A percentile compares a stretch with the other conserved stretches of the same genome.
phyloP scores from a whole-genome alignment of 768 basidiomycete species.

The Dictyophora rubrovolvata region DNA sequence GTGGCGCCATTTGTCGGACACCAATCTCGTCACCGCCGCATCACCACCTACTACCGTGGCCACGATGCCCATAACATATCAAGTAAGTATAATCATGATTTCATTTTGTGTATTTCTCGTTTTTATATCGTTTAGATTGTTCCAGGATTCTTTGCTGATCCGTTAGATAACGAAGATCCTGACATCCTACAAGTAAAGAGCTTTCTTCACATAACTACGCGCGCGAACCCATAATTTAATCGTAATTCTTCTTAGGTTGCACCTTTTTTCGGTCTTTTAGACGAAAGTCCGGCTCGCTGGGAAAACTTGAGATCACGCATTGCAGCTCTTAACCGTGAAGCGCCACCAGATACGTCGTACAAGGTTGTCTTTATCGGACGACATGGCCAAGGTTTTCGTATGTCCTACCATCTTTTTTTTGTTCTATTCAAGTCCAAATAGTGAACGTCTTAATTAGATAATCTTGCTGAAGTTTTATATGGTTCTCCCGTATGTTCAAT shows the following conservation, averaged over 20 bases:
- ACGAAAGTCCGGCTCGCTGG: conserved; percentile 43
- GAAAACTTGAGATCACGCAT: conserved; percentile 31
- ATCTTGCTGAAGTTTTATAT: conserved; percentile 53
- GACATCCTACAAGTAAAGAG: neutral
- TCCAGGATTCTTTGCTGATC: conserved; percentile 35
- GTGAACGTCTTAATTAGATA: conserved; percentile 41
- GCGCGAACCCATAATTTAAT: too few relatives aligned
- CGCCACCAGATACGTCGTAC: conserved; percentile 32
- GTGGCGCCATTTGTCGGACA: neutral
- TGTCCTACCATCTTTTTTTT: conserved; percentile 16
- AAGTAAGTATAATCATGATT: neutral
- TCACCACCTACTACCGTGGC: neutral
- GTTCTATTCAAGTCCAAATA: neutral
- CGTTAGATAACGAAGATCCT: conserved; percentile 21
- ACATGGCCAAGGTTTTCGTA: conserved; percentile 69
- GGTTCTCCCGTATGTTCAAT: conserved; percentile 27
- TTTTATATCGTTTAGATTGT: conserved; percentile 19
- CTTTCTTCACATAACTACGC: neutral
- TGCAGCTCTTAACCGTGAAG: conserved; percentile 33
- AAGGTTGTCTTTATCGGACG: conserved; percentile 59
- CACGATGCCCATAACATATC: neutral
- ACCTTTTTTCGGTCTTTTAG: conserved; percentile 48
- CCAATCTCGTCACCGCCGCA: neutral
- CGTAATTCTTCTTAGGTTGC: conserved; percentile 33
- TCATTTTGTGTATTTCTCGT: neutral